Evolutionary conservation across 1,284 basidiomycete species (phyloP).

Genomic region (Sutorius eximius): DNA sequence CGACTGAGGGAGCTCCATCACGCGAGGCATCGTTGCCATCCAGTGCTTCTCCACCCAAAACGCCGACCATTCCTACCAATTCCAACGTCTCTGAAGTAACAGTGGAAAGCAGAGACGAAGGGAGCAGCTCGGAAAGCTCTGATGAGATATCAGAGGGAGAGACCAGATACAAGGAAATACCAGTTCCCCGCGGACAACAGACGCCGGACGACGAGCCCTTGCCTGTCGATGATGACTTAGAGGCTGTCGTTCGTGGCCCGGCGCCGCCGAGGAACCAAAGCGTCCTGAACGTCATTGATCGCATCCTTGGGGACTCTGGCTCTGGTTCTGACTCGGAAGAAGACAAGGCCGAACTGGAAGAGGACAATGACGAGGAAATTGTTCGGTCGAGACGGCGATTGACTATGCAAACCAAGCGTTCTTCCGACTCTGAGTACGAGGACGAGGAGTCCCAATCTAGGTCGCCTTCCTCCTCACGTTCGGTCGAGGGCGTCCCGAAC

Average conservation of each 20-base stretch:
- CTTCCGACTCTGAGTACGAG: conserved; percentile 28
- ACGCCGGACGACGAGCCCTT: conserved; percentile 5
- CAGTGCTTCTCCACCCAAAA: conserved; percentile 2
- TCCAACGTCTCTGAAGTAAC: conserved; percentile 33
- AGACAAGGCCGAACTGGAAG: conserved; percentile 34
- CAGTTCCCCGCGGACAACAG: conserved; percentile 2
- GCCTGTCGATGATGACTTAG: conserved; percentile 40
- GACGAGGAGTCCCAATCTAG: conserved; percentile 11
- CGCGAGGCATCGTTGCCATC: neutral
- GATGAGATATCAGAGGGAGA: conserved; percentile 18
- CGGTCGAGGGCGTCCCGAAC: neutral
- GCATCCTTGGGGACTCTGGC: conserved; percentile 7
- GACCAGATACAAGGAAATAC: conserved; percentile 2
- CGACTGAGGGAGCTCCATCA: neutral
- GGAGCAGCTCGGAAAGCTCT: conserved; percentile 36
- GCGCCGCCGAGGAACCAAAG: conserved; percentile 21
- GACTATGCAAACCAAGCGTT: neutral
- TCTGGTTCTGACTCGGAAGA: conserved; percentile 31
- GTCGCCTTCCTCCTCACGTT: conserved; percentile 9
- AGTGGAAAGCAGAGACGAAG: conserved; percentile 35
- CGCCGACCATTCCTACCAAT: conserved; percentile 22
- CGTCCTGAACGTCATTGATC: conserved; percentile 19
- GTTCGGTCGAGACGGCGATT: conserved; percentile 9
- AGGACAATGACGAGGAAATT: conserved; percentile 26
- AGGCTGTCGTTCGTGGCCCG: conserved; percentile 50